Base-by-base conservation (phyloP, 2,329 filamentous ascomycete species). In the Chaetothyriales sp. region DNA sequence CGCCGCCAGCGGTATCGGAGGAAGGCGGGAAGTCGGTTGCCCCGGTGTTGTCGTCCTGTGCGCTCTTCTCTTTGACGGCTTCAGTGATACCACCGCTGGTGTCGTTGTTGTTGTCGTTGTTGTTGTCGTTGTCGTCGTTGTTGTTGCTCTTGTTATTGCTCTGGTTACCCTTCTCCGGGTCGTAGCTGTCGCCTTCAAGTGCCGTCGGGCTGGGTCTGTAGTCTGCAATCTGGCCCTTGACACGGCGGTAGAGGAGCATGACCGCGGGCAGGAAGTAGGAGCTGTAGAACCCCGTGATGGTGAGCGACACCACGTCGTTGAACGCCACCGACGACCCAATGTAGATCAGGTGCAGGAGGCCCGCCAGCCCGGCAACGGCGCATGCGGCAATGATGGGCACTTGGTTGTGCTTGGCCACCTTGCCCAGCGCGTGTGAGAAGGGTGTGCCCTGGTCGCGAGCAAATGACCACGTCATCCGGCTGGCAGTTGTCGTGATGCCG, bases 181-280 rank as follows among this genome's bases (percentile, higher is more conserved):
- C 50, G 22, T 63, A 63, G 37, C 53, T 53, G 5, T n/a, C n/a
- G n/a, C n/a, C n/a, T n/a, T n/a, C n/a, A n/a, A n/a, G n/a, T n/a
- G 59, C 50, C 50, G 54, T 37, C 10, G 4, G 18, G 18, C 2
- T 5, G 9, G 46, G 46, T 29, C 25, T 20, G 18, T 65, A 63
- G 48, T 68, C 59, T 5, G 71, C 53, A 37, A 73, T 62, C 37
- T 69, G 56, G 15, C 65, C 64, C 43, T 63, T 66, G 51, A 65
- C 47, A 2, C 65, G 63, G 53, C 66, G 65, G 54, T 64, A 66
- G 10, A 68, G 58, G 18, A 69, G 59, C 25, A 69, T 60, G 1
- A 58, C 57, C 15, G 60, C 59, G 2, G 66, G 62, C 1, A 67
- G 56, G 47, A 68, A 58, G 50, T 68, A 69, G 15, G 66, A 66